These are phyloP conservation scores for Leishmania mexicana DNA, from an alignment of 208 protist genomes.

Conservation along the genomic window DNA sequence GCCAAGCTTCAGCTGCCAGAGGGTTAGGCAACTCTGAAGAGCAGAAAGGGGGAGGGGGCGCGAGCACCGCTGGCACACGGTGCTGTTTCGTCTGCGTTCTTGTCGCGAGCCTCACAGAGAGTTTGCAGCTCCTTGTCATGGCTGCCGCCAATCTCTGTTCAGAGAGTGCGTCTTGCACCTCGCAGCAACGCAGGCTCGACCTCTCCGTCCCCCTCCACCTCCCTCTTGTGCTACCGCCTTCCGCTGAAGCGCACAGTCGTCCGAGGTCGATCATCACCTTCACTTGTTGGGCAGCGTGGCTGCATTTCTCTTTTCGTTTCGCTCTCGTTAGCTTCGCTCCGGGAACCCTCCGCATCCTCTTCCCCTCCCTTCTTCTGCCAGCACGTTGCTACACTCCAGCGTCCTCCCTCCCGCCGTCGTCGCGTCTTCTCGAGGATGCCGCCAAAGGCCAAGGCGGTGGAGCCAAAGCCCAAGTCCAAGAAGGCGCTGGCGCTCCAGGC, in stretches of 20 bases:
- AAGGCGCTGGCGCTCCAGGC: constrained; percentile 57
- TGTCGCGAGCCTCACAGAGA: no score
- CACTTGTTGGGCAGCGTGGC: no score
- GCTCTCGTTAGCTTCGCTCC: no score
- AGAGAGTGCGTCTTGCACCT: neutral
- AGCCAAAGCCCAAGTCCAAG: constrained; percentile 57
- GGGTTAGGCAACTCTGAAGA: neutral
- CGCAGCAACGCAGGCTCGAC: neutral
- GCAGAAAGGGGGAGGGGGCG: no score
- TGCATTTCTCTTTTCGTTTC: neutral
- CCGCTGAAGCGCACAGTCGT: neutral
- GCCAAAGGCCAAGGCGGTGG: constrained; percentile 39
- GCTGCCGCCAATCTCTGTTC: neutral
- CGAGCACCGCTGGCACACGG: neutral
- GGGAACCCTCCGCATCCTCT: neutral
- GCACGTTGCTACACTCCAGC: neutral
- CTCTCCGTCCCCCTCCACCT: neutral
- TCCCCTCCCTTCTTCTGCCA: neutral
- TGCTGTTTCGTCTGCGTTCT: neutral
- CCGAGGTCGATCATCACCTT: neutral
- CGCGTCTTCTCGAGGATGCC: constrained; percentile 26
- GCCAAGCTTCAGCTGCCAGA: neutral
- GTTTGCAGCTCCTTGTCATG: neutral
- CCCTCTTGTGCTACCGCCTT: neutral
- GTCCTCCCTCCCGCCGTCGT: neutral